Evolutionary conservation across 176 grass and related monocot species (phyloP), one percentile per base, ranked within the genome.

Genomic region (Puya raimondii): DNA sequence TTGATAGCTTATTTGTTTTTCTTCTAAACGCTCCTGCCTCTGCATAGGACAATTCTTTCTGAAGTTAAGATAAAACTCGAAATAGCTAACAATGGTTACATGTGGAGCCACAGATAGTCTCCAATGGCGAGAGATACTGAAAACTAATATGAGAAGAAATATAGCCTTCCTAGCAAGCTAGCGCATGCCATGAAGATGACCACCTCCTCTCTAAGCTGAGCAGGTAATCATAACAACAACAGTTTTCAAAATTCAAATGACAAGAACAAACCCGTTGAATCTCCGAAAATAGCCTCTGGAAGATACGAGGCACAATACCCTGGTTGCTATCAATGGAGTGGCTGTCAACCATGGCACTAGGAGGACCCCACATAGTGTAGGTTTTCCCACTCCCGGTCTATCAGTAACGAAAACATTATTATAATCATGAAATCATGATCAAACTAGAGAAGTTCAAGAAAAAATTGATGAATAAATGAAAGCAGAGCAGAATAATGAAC

Each of bases 341-440:
- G 47, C 51, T 72, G 67, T 83, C 74, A 49, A 99, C 72, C 89
- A 99, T 99, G 72, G 94, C 84, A 33, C 84, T 84, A 3, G 88
- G 86, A 29, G 94, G 75, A 0, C 89, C 94, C 87, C 89, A 99
- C 82, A 99, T 90, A 48, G 94, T 99, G 74, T 99, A 92, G 0
- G 94, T 90, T 88, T 99, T 99, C 17, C 94, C 94, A 1, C 82
- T 99, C 47, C 89, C 89, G 64, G 86, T 93, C 94, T 99, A 58
- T 22, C 12, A 57, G 25, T 75, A 81, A 67, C 20, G 11, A 13
- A 22, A 16, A 16, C 15, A 82, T 25, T 33, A 75, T 42, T 66
- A 72, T 73, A 58, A 63, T 72, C 9, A 70, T 56, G 63, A 27
- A 18, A 51, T 67, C 26, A 49, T 64, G 18, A 58, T 59, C 17